Base-by-base conservation (phyloP, 1,284 basidiomycete species). In the Apiotrichum sp. region DNA sequence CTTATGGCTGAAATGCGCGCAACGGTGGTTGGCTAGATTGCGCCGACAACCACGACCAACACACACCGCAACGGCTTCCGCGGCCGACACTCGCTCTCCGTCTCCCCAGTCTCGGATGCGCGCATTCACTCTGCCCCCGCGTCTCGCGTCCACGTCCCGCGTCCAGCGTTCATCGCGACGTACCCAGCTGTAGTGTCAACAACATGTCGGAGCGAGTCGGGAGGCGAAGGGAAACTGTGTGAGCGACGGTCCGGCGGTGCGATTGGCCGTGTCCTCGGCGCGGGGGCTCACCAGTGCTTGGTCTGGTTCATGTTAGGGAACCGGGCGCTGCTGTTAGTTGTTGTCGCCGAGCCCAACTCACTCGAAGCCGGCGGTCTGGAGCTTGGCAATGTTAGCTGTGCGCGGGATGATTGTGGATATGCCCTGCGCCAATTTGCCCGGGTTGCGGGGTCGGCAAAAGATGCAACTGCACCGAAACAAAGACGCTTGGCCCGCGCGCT, bases 271-370 rank as follows among this genome's bases (percentile, higher is more conserved):
- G 31, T 35, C 31, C 36, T 14, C 50, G 14, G 13, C 16, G 47
- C 42, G 14, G 16, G 67, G 59, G 29, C 82, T 63, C 69, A 93
- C 91, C 92, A 96, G 80, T 95, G 90, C 76, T 86, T 85, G 53
- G 89, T 93, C 80, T 95, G 92, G 81, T 97, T 97, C 67, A 84
- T 84, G 79, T 98, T 95, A 57, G 93, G 93, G 82, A 96, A 96
- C 65, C 92, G 89, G 71, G 89, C 90, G 86, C 73, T 75, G 53
- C 13, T 10, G 2, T 34, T 22, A 22, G 35, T 63, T 69, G 16
- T 16, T n/a, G 29, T 22, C 22, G 2, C 8, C 10, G 13, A 2
- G 43, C 29, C 22, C 38, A 63, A 70, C 74, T 67, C 59, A 76
- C 74, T 78, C 77, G 70, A 77, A 78, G 56, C 75, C 77, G 57